Percentiles rank a stretch among this genome's conserved stretches.
These are phyloP conservation scores for Penicillium bovifimosum DNA, from an alignment of 495 filamentous ascomycete species.

Conservation along the genomic window DNA sequence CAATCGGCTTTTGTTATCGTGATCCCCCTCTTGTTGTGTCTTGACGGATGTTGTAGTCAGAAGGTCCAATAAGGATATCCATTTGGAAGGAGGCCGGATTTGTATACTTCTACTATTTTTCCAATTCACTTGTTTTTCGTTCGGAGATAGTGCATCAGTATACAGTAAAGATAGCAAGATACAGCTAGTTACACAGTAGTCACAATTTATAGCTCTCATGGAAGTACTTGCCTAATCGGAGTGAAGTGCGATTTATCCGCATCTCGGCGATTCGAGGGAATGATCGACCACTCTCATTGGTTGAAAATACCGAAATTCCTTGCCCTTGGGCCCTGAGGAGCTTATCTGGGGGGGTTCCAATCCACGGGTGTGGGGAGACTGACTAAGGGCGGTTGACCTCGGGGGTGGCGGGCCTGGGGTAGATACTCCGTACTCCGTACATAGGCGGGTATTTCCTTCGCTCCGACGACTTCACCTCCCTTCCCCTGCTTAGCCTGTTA, in stretches of 20 bases:
- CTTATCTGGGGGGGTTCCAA: slow-evolving; percentile 15
- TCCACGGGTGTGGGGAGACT: slow-evolving; percentile 5
- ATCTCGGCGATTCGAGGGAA: slow-evolving; percentile 11
- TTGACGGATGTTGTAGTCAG: slow-evolving; percentile 1
- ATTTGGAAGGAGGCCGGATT: neutral
- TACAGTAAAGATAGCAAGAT: too few species aligned
- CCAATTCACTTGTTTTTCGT: neutral
- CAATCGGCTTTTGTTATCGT: slow-evolving; percentile 3
- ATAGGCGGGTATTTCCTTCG: slow-evolving; percentile 3
- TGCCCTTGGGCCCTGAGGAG: neutral
- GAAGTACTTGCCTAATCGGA: neutral
- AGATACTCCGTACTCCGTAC: too few species aligned
- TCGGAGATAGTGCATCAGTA: neutral
- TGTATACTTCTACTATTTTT: slow-evolving; percentile 8
- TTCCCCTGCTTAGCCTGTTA: slow-evolving; percentile 2
- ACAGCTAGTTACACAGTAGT: too few species aligned
- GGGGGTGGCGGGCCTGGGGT: slow-evolving; percentile 15
- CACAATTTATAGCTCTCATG: neutral
- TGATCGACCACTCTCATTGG: slow-evolving; percentile 9
- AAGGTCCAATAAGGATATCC: neutral
- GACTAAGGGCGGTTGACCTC: slow-evolving; percentile 24
- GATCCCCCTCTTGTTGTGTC: slow-evolving; percentile 4
- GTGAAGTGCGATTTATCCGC: neutral
- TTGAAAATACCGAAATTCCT: slow-evolving; percentile 7
- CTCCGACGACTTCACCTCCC: neutral